Evolutionary conservation across 202 grass and related monocot genomes (phyloP).

Genomic region (Sporobolus alterniflorus): DNA sequence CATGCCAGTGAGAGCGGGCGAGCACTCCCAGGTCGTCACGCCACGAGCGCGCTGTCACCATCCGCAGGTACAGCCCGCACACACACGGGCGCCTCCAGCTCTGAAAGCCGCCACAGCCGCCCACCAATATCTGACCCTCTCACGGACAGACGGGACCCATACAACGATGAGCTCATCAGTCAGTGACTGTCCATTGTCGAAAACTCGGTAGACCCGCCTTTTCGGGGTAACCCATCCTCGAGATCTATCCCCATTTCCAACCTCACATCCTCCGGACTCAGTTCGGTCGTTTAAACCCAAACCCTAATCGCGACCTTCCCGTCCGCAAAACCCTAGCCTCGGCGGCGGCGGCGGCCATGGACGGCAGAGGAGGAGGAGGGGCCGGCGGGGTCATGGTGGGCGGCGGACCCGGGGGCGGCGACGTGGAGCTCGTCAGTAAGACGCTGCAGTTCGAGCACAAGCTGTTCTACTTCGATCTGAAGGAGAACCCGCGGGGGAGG

Average conservation of each 20-base stretch:
- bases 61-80: slow-evolving; percentile 33
- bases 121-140: not conserved
- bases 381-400: slow-evolving; percentile 29
- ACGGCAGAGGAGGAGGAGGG: slow-evolving; percentile 33
- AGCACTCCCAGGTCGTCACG: slow-evolving; percentile 32
- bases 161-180: rapidly evolving
- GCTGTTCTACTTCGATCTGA: slow-evolving; percentile 96
- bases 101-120: not conserved
- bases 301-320: slow-evolving; percentile 47
- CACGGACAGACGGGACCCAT: not conserved
- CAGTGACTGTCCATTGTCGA: not conserved
- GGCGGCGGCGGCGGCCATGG: slow-evolving; percentile 42
- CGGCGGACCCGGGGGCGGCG: slow-evolving; percentile 54
- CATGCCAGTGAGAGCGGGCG: not conserved
- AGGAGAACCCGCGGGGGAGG: slow-evolving; percentile 94
- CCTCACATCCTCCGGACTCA: slow-evolving; percentile 37
- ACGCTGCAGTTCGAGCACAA: slow-evolving; percentile 97
- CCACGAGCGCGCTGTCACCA: slow-evolving; percentile 40
- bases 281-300: slow-evolving; percentile 44
- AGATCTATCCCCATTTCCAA: slow-evolving; percentile 56
- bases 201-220: not conserved
- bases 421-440: slow-evolving; percentile 95
- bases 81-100: slow-evolving; percentile 17
- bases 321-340: slow-evolving; percentile 48
- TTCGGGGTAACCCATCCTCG: slow-evolving; percentile 29